Base-by-base conservation (phyloP, 345 rosid genomes). In the Camelina sativa region DNA sequence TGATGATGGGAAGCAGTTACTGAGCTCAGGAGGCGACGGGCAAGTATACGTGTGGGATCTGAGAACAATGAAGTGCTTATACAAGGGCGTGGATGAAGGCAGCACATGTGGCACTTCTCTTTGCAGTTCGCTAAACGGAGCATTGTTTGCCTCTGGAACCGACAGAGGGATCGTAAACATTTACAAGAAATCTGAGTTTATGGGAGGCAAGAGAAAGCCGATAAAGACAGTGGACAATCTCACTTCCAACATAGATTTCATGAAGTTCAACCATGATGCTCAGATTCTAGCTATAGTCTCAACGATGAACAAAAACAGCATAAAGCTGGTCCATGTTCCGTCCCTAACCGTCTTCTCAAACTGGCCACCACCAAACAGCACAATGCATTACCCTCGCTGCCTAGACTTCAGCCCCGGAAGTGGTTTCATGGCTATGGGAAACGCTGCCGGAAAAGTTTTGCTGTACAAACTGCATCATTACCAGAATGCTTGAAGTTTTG, bases 321-420 rank as follows among this genome's bases (percentile, higher is more conserved):
- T 91, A 67, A 94, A 89, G 85, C 82, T 90, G 72, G 76, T 93
- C 57, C 96, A 91, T 22, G 79, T 89, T 11, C 97, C 93, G 0
- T 83, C 96, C 19, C 81, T 80, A 68, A 87, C 91, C 0, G 89
- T 84, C 1, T 91, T 88, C 81, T 91, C 94, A 7, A 95, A 89
- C 84, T 94, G 91, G 91, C 93, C 95, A 11, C 90, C 89, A 7
- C 76, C 82, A 17, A 91, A 90, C 58, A 70, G 52, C 40, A 73
- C 79, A 15, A 47, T 91, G 52, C 87, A 85, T 25, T 86, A 85
- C 74, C 96, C 96, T 44, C 88, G 90, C 4, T 87, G 96, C 68
- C n/a, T 91, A 82, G 97, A 94, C 80, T 90, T 91, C 80, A 94
- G 97, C 68, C 98, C 96, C 3, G 96, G 90, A 47, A 86, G 97